Base-by-base conservation (phyloP, 202 grass and related monocot species). In the Hordeum pubiflorum region DNA sequence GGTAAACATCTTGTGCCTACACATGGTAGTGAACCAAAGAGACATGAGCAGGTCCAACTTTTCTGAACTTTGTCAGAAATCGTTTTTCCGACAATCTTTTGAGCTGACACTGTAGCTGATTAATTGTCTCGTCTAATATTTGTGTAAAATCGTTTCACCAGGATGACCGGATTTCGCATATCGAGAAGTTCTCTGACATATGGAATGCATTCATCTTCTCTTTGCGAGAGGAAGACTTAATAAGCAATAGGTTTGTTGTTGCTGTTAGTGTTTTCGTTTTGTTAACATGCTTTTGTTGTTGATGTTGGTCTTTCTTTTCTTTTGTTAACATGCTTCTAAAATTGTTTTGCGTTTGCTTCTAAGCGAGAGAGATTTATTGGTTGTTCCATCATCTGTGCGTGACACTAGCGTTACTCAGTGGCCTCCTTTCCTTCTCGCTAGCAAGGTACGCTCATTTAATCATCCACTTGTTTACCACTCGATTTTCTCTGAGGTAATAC, bases 351-450 rank as follows among this genome's bases (percentile, higher is more conserved):
- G 1, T 82, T 89, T 79, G 7, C 87, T 74, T 75, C 71, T 54
- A 99, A 93, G 18, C 0, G 97, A 99, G 71, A 93, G 34, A 83
- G n/a, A 90, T 89, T 77, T 99, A 20, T 84, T 99, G 78, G 82
- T 99, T 69, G 90, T 96, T 82, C 97, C 97, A 77, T 99, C 86
- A 85, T 85, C 92, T 77, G 56, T 69, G 2, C 44, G 62, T 41
- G 82, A 77, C 9, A 86, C 87, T 83, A 80, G 40, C 58, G 92
- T 99, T 81, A 68, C 91, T 68, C 97, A 93, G 26, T 99, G 92
- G 92, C 97, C 97, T 91, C 92, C 91, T 81, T 96, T 96, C 83
- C 92, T 99, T 84, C 97, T 99, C 79, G 97, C 92, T 46, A 99
- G 97, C 79, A 99, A 93, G 91, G 97, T 99, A 90, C 50, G 26